phyloP scores from a whole-genome alignment of 345 rosid genomes.

The Psidium guajava region DNA sequence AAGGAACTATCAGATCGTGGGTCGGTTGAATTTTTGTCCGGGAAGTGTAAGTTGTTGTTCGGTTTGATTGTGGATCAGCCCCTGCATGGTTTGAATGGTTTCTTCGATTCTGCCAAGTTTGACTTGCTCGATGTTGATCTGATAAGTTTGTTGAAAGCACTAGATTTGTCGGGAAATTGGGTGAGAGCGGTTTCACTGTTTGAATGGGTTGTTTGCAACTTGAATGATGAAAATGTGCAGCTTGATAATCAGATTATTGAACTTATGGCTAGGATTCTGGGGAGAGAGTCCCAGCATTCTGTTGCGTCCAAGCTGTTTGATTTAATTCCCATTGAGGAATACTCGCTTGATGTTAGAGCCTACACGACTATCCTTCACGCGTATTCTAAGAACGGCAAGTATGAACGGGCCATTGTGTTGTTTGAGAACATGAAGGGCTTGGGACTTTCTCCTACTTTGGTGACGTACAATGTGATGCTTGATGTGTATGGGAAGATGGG shows the following conservation, averaged over 20 bases:
- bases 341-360: constrained; percentile 60
- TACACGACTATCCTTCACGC: constrained; percentile 63
- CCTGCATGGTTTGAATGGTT: constrained; percentile 27
- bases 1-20: constrained; percentile 10
- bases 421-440: constrained; percentile 62
- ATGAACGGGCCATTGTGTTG: constrained; percentile 40
- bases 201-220: constrained; percentile 46
- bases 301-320: constrained; percentile 67
- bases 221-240: constrained; percentile 15
- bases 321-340: constrained; percentile 41
- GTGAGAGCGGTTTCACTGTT: constrained; percentile 58
- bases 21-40: constrained; percentile 37
- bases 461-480: constrained; percentile 85
- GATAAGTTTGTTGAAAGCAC: constrained; percentile 48
- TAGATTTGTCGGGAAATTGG: constrained; percentile 61
- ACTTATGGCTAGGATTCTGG: constrained; percentile 62
- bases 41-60: constrained; percentile 33
- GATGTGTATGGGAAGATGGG: constrained; percentile 91
- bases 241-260: constrained; percentile 47
- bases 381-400: constrained; percentile 54
- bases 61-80: constrained; percentile 44
- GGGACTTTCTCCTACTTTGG: constrained; percentile 65
- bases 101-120: constrained; percentile 35
- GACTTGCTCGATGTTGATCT: constrained; percentile 55
- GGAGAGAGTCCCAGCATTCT: constrained; percentile 65